Base-by-base conservation (phyloP, 345 rosid genomes). In the Noccaea bulbosa region DNA sequence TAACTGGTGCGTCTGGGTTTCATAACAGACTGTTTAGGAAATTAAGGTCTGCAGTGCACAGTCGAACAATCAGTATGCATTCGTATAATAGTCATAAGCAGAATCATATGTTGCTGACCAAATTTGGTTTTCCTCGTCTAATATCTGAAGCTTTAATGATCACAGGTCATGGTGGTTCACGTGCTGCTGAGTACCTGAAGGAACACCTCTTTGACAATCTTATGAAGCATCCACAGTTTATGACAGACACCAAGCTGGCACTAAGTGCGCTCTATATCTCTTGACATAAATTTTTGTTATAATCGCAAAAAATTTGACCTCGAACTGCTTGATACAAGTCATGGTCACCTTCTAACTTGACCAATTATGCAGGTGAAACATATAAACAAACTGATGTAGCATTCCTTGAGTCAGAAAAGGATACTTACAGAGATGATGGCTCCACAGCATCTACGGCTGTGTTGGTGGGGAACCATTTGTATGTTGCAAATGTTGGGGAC, bases 161-260 rank as follows among this genome's bases (percentile, higher is more conserved):
- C 68, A 17, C 89, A 95, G 99, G 99, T 69, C 99, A 95, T 83
- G 99, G 99, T 66, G 99, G 99, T 69, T 90, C 98, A 69, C 97
- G 88, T 49, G 99, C 99, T 67, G 97, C 98, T 56, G 94, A 92
- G 80, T 92, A 83, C 82, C 80, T 95, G 79, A 95, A 92, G 85
- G 82, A 84, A 71, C 96, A 92, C 78, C 89, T 95, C 61, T 92
- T 95, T 86, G 87, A 85, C 77, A 95, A 95, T 82, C 89, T 92
- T 57, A 65, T 83, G 87, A 88, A 86, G 79, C 98, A 90, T 81
- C 96, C 98, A 4, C 87, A 84, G 58, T 90, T 95, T 77, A 61
- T 84, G 81, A 70, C 71, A 44, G 90, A 95, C 79, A 81, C 96
- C 72, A 92, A 87, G 81, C 46, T 83, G 70, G 92, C 99, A 22